phyloP scores from a whole-genome alignment of 371 early-diverging fungal genomes.

The Cokeromyces recurvatus region DNA sequence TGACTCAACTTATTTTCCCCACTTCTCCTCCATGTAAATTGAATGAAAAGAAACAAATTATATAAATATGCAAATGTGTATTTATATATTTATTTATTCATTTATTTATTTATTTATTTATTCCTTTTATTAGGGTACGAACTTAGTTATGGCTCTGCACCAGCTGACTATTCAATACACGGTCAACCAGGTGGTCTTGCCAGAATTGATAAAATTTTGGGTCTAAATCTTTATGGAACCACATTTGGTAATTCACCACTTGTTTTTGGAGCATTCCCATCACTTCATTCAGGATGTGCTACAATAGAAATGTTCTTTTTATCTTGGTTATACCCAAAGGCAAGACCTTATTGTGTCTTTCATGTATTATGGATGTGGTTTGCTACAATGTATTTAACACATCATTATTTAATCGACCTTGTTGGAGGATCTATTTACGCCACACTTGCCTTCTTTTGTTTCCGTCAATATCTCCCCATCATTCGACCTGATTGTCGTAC shows the following conservation, averaged over 20 bases:
- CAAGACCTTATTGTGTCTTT: constrained; percentile 35
- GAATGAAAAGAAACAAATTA: no score
- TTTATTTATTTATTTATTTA: no score
- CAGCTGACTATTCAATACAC: constrained; percentile 64
- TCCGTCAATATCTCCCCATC: constrained; percentile 23
- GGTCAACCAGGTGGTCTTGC: constrained; percentile 68
- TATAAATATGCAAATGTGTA: no score
- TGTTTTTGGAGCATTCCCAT: constrained; percentile 74
- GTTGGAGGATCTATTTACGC: constrained; percentile 68
- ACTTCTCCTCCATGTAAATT: constrained; percentile 68
- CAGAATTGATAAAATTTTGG: constrained; percentile 63
- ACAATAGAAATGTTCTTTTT: constrained; percentile 58
- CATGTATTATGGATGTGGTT: constrained; percentile 73
- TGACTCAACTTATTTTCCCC: constrained; percentile 63
- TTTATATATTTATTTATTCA: no score
- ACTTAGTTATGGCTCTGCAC: constrained; percentile 47
- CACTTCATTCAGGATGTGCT: constrained; percentile 70
- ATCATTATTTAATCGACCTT: constrained; percentile 70
- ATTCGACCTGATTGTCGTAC: constrained; percentile 9
- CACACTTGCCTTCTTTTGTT: constrained; percentile 45
- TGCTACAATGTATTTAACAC: constrained; percentile 71
- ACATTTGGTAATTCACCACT: constrained; percentile 65
- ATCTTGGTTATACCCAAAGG: constrained; percentile 41
- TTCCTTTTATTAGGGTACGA: constrained; percentile 48
- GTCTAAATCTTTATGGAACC: constrained; percentile 53